These are phyloP conservation scores for Eruca vesicaria DNA, from an alignment of 441 rosid genomes.

Conservation along the genomic window DNA sequence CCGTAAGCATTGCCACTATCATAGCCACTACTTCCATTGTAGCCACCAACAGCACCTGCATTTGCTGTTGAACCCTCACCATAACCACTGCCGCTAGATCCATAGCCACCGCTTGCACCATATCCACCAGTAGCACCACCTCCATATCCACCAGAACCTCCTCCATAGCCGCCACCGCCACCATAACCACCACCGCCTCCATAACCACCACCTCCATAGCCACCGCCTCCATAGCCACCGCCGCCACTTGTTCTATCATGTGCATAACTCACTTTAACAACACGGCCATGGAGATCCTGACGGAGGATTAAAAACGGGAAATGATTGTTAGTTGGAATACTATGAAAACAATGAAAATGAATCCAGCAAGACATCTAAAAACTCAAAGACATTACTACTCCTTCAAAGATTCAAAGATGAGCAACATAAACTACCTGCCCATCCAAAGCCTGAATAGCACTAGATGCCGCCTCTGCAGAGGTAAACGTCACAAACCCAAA, in stretches of 20 bases:
- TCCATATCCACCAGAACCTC: not conserved
- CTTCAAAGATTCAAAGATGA: not conserved
- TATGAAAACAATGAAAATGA: not conserved
- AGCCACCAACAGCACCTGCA: slow-evolving; percentile 31
- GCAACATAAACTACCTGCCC: slow-evolving; percentile 61
- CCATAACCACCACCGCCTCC: not conserved
- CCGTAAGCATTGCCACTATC: slow-evolving; percentile 28
- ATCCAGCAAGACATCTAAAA: not conserved
- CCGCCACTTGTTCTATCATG: slow-evolving; percentile 55
- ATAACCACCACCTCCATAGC: not conserved
- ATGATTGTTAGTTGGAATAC: not conserved
- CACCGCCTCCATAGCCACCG: slow-evolving; percentile 24
- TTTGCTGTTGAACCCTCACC: slow-evolving; percentile 30
- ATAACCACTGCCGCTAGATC: slow-evolving; percentile 14
- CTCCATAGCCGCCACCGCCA: slow-evolving; percentile 20
- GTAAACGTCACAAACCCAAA: slow-evolving; percentile 84
- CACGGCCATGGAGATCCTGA: slow-evolving; percentile 82
- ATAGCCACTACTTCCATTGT: slow-evolving; percentile 28
- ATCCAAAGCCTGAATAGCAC: slow-evolving; percentile 93
- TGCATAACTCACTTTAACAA: slow-evolving; percentile 74
- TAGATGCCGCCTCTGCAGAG: slow-evolving; percentile 68
- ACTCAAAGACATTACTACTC: not conserved
- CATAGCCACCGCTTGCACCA: slow-evolving; percentile 31
- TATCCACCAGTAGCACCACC: slow-evolving; percentile 21
- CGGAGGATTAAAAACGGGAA: not conserved